These are phyloP conservation scores for Ophiognomonia clavigignenti-juglandacearum DNA, from an alignment of 2,329 filamentous ascomycete species.

Conservation along the genomic window DNA sequence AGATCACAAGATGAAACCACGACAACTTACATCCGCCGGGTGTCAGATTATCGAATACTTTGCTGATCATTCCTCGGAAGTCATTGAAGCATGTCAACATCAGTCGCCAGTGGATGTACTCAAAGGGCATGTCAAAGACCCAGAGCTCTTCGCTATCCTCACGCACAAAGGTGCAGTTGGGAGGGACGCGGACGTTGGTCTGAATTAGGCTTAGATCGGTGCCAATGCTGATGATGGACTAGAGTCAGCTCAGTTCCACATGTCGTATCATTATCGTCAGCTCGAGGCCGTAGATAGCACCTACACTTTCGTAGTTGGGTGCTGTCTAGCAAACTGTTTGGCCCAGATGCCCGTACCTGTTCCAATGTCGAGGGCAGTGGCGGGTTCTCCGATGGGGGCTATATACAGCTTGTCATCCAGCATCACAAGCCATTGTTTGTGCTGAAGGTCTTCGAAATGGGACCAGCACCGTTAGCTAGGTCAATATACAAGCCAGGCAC, in stretches of 20 bases:
- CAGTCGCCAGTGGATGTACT: slow-evolving; percentile 3
- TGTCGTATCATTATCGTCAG: no score
- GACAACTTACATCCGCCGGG: neutral
- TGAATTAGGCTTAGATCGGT: slow-evolving; percentile 19
- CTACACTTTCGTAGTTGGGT: slow-evolving; percentile 6
- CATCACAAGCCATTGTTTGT: neutral
- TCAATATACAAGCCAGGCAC: neutral
- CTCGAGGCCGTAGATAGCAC: no score
- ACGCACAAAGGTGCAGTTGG: neutral
- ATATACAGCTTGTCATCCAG: neutral
- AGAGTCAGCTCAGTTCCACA: no score
- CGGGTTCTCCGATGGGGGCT: neutral
- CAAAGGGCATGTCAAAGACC: neutral
- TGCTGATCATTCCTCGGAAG: neutral
- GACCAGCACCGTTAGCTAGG: neutral
- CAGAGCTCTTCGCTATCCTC: slow-evolving; percentile 4
- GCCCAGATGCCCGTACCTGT: no score
- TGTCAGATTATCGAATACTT: neutral
- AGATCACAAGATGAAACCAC: no score
- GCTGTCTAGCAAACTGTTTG: slow-evolving; percentile 2
- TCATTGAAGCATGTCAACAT: neutral
- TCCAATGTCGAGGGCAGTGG: neutral
- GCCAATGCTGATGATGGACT: no score
- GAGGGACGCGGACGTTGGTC: slow-evolving; percentile 13
- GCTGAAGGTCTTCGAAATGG: neutral